Conservation (phyloP, 495 filamentous ascomycete species). For the Terfezia boudieri region DNA sequence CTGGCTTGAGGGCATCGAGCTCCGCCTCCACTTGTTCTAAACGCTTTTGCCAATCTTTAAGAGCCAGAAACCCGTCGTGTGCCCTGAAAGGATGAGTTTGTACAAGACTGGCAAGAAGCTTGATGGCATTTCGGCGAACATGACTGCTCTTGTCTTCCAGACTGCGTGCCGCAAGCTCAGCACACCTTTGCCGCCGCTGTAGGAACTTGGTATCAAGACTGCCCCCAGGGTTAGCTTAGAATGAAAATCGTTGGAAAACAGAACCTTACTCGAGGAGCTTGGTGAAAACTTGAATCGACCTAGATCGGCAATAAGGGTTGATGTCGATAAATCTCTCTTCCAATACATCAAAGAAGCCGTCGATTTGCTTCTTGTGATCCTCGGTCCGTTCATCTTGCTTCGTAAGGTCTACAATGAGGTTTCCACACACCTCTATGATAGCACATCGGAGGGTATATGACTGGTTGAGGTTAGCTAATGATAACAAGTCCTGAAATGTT, state of each 20-base stretch:
- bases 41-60: constrained; percentile 62
- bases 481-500: not conserved
- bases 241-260: not conserved
- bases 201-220: constrained; percentile 74
- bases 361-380: constrained; percentile 79
- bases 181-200: constrained; percentile 65
- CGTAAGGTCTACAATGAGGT: constrained; percentile 73
- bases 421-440: constrained; percentile 96
- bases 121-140: constrained; percentile 85
- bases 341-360: constrained; percentile 87
- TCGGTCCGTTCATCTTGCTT: constrained; percentile 77
- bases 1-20: constrained; percentile 56
- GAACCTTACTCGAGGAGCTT: constrained; percentile 47
- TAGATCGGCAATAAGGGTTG: constrained; percentile 86
- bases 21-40: constrained; percentile 62
- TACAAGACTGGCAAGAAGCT: constrained; percentile 64
- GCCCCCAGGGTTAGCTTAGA: not conserved
- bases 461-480: constrained; percentile 19
- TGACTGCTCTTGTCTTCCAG: constrained; percentile 97
- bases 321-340: constrained; percentile 92
- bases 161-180: constrained; percentile 67
- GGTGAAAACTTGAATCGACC: constrained; percentile 73
- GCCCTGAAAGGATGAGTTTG: constrained; percentile 86
- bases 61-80: constrained; percentile 67
- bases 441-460: constrained; percentile 86